A percentile compares a stretch with the other conserved stretches of the same genome.
Conservation (phyloP, 345 rosid species). For the Lagerstroemia speciosa region DNA sequence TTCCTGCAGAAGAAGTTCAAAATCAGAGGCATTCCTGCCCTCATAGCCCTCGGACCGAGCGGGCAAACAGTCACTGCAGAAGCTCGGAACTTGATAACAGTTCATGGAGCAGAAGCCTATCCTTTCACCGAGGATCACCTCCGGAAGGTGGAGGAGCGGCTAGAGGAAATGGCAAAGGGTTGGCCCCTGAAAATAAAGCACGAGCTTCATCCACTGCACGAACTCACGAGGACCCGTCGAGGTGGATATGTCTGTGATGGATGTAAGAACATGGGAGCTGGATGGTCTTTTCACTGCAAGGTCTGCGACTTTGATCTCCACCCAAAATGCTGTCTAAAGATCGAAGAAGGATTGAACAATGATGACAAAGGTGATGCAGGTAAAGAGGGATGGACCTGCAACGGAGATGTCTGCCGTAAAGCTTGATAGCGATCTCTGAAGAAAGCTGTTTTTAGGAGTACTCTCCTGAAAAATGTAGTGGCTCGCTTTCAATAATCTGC, state of each 20-base stretch:
- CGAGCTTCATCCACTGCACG: constrained; percentile 45
- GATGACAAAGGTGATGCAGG: neutral
- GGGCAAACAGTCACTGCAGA: constrained; percentile 26
- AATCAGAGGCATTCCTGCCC: constrained; percentile 28
- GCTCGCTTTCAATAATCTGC: no score
- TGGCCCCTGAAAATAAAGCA: constrained; percentile 67
- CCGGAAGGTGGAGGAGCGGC: neutral
- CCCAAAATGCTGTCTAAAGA: constrained; percentile 17
- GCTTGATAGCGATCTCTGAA: neutral
- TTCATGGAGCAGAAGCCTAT: constrained; percentile 33
- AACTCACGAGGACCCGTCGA: constrained; percentile 29
- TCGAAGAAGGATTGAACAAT: neutral
- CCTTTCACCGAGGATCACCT: constrained; percentile 26
- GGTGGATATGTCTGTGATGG: constrained; percentile 6
- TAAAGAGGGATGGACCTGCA: neutral
- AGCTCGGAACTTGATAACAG: constrained; percentile 18
- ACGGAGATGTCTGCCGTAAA: neutral
- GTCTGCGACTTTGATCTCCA: constrained; percentile 69
- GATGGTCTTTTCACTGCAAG: constrained; percentile 47
- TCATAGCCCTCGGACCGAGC: constrained; percentile 27
- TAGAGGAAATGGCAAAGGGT: constrained; percentile 48
- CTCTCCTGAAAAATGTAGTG: neutral
- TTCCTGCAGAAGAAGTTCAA: constrained; percentile 25
- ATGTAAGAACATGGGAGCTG: constrained; percentile 18
- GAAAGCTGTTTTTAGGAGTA: neutral